Conservation (phyloP, 192 early-diverging fungal species). For the Geosiphon pyriformis region DNA sequence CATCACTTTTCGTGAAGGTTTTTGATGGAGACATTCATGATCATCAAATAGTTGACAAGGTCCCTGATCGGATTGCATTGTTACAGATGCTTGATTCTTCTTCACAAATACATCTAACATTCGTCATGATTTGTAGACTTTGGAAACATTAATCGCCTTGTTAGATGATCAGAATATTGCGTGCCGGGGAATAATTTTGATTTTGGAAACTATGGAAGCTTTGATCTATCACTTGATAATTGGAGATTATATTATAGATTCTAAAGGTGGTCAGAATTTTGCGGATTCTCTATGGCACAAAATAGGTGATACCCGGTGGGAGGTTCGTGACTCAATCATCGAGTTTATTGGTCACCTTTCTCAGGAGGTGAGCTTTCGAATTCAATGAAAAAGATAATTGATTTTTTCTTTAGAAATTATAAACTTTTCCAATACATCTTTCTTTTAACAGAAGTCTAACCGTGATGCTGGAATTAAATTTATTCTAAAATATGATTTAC, state of each 20-base stretch:
- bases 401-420: too few species aligned
- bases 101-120: background rate
- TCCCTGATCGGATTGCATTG: background rate
- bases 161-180: slow-evolving; percentile 22
- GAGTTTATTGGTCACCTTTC: slow-evolving; percentile 48
- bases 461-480: slow-evolving; percentile 37
- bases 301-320: slow-evolving; percentile 44
- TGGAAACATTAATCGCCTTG: slow-evolving; percentile 12
- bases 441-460: too few species aligned
- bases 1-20: slow-evolving; percentile 10
- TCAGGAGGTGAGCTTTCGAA: slow-evolving; percentile 27
- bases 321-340: slow-evolving; percentile 46
- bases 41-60: slow-evolving; percentile 11
- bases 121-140: slow-evolving; percentile 14
- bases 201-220: slow-evolving; percentile 24
- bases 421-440: too few species aligned
- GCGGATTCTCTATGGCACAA: slow-evolving; percentile 35
- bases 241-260: slow-evolving; percentile 7
- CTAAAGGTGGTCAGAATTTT: slow-evolving; percentile 31
- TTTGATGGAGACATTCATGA: slow-evolving; percentile 4
- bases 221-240: background rate
- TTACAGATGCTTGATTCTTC: background rate
- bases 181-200: slow-evolving; percentile 23
- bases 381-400: too few species aligned
- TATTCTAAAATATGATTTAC: slow-evolving; percentile 37